Conservation (phyloP, 768 basidiomycete species). For the Leucosporidium yakuticum region DNA sequence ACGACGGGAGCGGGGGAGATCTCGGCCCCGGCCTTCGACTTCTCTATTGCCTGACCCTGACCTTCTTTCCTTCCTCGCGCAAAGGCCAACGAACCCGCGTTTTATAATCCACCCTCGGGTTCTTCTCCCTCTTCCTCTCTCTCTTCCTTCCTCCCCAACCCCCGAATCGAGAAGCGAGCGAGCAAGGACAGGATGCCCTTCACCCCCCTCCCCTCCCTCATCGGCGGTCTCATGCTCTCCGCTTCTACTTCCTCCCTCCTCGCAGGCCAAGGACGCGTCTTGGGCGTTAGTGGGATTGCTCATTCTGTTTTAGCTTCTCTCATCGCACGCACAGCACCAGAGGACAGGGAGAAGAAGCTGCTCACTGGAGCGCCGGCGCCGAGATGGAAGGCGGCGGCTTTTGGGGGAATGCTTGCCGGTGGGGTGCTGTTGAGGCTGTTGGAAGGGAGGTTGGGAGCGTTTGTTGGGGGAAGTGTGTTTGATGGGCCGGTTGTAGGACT, state of each 20-base stretch:
- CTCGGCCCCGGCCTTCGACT: too few species aligned
- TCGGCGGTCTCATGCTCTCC: constrained; percentile 42
- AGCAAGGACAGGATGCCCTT: constrained; percentile 7
- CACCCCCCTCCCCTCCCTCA: constrained; percentile 24
- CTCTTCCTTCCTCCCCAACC: too few species aligned
- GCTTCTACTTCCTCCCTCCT: constrained; percentile 41
- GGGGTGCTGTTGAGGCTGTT: not conserved
- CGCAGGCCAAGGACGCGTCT: constrained; percentile 40
- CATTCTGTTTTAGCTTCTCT: constrained; percentile 31
- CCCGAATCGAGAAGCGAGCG: too few species aligned
- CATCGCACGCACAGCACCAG: not conserved
- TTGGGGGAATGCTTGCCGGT: constrained; percentile 7
- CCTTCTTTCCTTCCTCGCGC: too few species aligned
- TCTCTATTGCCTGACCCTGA: too few species aligned
- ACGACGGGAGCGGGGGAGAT: too few species aligned
- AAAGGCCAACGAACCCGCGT: too few species aligned
- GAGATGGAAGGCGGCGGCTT: constrained; percentile 9
- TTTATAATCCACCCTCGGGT: too few species aligned
- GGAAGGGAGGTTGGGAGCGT: not conserved
- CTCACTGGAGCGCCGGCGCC: too few species aligned
- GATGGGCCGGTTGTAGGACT: constrained; percentile 29
- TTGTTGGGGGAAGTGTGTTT: constrained; percentile 14
- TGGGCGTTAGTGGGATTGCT: constrained; percentile 44
- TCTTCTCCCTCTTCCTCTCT: too few species aligned
- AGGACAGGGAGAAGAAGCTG: too few species aligned